Base-by-base conservation (phyloP, 176 grass and related monocot genomes). In the Chrysopogon serrulatus region DNA sequence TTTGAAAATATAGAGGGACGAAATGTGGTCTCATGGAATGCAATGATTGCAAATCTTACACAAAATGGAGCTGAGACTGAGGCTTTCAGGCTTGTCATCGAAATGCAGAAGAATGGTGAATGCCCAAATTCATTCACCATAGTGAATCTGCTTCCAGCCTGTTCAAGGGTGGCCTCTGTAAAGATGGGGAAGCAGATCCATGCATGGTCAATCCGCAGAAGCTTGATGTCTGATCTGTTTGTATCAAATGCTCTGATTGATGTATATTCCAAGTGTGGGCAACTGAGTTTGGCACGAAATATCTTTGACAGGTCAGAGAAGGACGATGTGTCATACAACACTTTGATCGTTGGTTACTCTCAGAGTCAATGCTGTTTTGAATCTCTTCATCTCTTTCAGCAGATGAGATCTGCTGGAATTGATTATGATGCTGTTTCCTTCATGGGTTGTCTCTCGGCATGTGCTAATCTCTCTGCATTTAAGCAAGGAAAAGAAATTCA, bases 211-310 rank as follows among this genome's bases (percentile, higher is more conserved):
- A 74, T 90, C 12, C 87, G 82, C 35, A 82, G 56, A 67, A 83
- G 82, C 45, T 91, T 79, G 26, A 48, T 86, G 64, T 88, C 68
- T 78, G 90, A 98, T 76, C 63, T 93, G 64, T 98, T 91, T 66
- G 64, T 98, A 66, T 93, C 89, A 3, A 98, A 95, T 90, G 90
- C 92, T 73, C 84, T 98, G 73, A 95, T 98, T 79, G 92, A 98
- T 84, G 89, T 88, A 83, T 98, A 98, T 80, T 87, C 89, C 13
- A 95, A 98, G 73, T 98, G 92, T 65, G 96, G 91, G 47, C 81
- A 66, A 27, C 68, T 98, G 78, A 71, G 57, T 23, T 65, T 86
- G 53, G 96, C 91, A 5, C 73, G 36, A 35, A 88, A 54, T 78
- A 78, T 95, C 61, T 98, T 95, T 80, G 71, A 90, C 83, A 49